Evolutionary conservation across 306 rosid genomes (phyloP), one percentile per base, ranked within the genome.

Genomic region (Vachellia collinsii): DNA sequence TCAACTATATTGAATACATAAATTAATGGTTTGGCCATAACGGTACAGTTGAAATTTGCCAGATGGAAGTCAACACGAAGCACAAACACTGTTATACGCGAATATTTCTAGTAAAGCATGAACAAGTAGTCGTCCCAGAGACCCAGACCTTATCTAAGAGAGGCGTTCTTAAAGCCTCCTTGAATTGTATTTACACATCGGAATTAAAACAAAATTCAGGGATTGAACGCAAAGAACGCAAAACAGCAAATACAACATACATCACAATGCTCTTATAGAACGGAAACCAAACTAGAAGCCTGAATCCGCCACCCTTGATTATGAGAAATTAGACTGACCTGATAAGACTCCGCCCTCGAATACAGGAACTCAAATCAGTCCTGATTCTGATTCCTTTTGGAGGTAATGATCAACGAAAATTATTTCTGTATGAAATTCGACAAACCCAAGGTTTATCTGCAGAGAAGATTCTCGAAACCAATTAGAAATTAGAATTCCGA

Each of bases 161-260:
- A n/a, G 10, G 22, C 11, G 67, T 76, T 64, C 63, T 38, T n/a
- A 23, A 36, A 20, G 64, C 51, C 41, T n/a, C 25, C 63, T 14
- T 66, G 10, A 65, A 20, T 20, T 9, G 17, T 1, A 13, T 29
- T 29, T 3, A 13, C 37, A 47, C 53, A 20, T 46, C 12, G 42
- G 53, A 72, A 72, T 63, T 10, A 70, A 77, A 76, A 82, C 0
- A 66, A 67, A 53, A 81, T 17, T 77, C 75, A 44, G 70, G 43
- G 70, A 6, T 50, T 20, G 14, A 34, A 56, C 14, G 54, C 82
- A 47, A 22, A 59, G 34, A 62, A 51, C 61, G 22, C 29, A 72
- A 59, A 70, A 19, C 7, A 44, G 74, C 51, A 41, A 71, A 62
- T 72, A 23, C 25, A 59, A 23, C 1, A 11, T 38, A 1, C 66